Evolutionary conservation across 2,329 filamentous ascomycete species (phyloP), one percentile per base, ranked within the genome.

Genomic region (Talaromyces sp.): DNA sequence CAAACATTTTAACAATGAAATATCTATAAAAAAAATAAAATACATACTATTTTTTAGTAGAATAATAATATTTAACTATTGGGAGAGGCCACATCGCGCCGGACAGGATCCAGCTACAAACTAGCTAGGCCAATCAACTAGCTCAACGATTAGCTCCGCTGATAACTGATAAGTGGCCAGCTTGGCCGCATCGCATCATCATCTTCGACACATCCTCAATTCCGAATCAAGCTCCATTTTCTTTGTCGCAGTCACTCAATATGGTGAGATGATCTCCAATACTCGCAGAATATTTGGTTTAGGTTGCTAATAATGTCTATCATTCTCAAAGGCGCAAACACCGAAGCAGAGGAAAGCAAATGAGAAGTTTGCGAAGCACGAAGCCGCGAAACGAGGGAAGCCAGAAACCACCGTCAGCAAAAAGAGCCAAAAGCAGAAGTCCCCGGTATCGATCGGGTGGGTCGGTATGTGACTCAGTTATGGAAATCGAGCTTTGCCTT

Each of bases 311-410:
- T 27, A 0, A 23, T 23, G 23, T 27, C 23, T 47, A n/a, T 27
- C n/a, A 27, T 18, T 28, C 23, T n/a, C 57, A 28, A 53, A 86
- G 84, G 83, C 81, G 30, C 86, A 88, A 83, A 89, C 86, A 66
- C 86, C 86, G 33, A 82, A 86, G 71, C 86, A 89, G 77, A 84
- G 85, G 64, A 81, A 81, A 68, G 86, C 86, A 51, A 89, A 89
- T 73, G 83, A 85, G 63, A 81, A 79, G 65, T 88, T 82, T 69
- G 86, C 86, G 58, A 82, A 82, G 67, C 74, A 78, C 64, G 84
- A 88, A 70, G 83, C 83, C 65, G 78, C 80, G 63, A 87, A 87
- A 73, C 83, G 85, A 73, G 86, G 86, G 64, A 85, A 83, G 72
- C 75, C 74, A 52, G 76, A 80, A 65, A 67, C 70, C 28, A 70